Evolutionary conservation across 106 monocot genomes (phyloP).

Genomic region (Dendrobium officinale): DNA sequence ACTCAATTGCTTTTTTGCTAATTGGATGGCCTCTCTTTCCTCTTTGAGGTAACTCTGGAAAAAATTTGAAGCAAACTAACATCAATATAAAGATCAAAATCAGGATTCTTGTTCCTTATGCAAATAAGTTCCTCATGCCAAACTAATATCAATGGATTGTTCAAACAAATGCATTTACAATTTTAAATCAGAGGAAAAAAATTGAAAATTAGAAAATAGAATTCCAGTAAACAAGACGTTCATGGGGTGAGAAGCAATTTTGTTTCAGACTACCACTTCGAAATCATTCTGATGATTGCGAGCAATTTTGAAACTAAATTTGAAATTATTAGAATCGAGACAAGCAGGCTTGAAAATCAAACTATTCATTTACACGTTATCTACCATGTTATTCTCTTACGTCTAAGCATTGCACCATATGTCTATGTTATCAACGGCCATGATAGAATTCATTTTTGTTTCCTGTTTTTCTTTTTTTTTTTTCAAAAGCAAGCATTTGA

Average conservation of each 20-base stretch:
- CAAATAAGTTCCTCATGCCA: neutral
- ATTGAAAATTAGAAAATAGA: neutral
- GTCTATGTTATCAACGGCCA: neutral
- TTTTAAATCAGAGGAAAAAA: neutral
- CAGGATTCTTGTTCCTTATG: neutral
- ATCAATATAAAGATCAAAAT: neutral
- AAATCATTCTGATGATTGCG: no score
- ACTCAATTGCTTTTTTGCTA: conserved; percentile 65
- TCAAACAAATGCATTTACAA: neutral
- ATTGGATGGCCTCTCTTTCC: conserved; percentile 60
- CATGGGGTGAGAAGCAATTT: no score
- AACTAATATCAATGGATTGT: no score
- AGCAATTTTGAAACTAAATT: no score
- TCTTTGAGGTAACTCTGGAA: conserved; percentile 54
- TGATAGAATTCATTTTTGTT: neutral
- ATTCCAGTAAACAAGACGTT: no score
- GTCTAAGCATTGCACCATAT: neutral
- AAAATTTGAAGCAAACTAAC: neutral
- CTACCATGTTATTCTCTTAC: neutral
- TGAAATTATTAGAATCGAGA: neutral
- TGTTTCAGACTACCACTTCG: no score
- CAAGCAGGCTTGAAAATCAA: neutral
- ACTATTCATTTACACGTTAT: neutral
- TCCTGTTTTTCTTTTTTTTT: neutral
- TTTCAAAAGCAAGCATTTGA: neutral